Evolutionary conservation across 345 rosid genomes (phyloP), one percentile per base, ranked within the genome.

Genomic region (Citrus hindsii): DNA sequence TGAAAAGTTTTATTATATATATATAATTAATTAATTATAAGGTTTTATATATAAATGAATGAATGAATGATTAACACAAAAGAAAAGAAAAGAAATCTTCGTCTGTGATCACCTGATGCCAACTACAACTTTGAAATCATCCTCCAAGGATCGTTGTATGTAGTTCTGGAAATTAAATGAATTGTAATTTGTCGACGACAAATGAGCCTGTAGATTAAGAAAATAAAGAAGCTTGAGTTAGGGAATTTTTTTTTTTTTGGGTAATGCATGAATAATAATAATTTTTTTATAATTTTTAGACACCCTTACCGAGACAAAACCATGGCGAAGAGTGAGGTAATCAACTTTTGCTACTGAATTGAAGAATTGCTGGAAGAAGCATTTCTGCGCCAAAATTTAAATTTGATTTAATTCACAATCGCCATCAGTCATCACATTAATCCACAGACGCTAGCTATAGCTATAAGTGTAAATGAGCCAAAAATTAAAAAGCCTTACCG

Each of bases 301-400:
- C 24, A 76, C 87, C 18, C 51, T 79, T 66, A 93, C 95, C 67
- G 86, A 46, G 37, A 93, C 80, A 87, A 93, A 93, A 25, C 93
- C 95, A 62, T 90, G 97, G 66, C 97, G 97, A 13, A 93, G 77
- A 6, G 97, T 93, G 55, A 91, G 87, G 67, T 91, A 93, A 78
- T 93, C 97, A 7, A 90, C 88, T 87, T 90, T 93, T 0, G 90
- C 95, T 27, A 93, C 93, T 0, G 97, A 91, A 24, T 69, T 76
- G 78, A 81, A 89, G 80, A 93, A 91, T 79, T 90, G 97, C 48
- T 88, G 65, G 82, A 91, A 91, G 84, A 93, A 93, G 79, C 93
- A 93, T 87, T 87, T 90, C 97, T 93, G 84, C 33, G n/a, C 9
- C 56, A 40, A 71, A 16, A 60, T 22, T 14, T 2, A 19, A 53